phyloP scores from a whole-genome alignment of 805 yeast species.

The Myxozyma geophila region DNA sequence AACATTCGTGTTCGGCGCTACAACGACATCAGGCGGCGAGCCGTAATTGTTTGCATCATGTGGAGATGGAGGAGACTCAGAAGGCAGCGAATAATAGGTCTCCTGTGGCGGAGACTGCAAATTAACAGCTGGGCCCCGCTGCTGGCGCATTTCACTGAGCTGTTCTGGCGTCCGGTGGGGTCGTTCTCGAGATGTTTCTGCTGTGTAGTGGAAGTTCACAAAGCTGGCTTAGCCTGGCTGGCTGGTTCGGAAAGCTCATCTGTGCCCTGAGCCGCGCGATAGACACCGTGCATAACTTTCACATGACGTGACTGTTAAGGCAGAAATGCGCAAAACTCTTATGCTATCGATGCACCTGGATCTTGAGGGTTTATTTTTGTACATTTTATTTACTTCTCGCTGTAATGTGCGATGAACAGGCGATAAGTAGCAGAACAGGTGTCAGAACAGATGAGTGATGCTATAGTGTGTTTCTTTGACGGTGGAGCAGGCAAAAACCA shows the following conservation, averaged over 20 bases:
- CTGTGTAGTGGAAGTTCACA: not conserved
- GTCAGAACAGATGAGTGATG: no score
- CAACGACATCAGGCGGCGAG: constrained; percentile 11
- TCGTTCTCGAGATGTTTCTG: not conserved
- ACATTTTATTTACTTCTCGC: not conserved
- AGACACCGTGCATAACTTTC: not conserved
- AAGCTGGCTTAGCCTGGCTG: not conserved
- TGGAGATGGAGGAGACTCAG: constrained; percentile 32
- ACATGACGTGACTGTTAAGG: not conserved
- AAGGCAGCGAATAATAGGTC: constrained; percentile 29
- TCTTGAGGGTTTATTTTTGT: not conserved
- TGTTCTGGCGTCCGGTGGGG: not conserved
- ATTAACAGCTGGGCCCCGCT: not conserved
- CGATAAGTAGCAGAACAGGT: no score
- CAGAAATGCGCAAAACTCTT: not conserved
- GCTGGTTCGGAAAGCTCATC: not conserved
- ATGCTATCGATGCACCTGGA: constrained; percentile 6
- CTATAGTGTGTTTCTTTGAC: no score
- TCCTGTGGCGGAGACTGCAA: constrained; percentile 10
- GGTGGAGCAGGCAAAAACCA: no score
- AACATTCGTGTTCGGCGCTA: constrained; percentile 11
- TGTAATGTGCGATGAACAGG: no score
- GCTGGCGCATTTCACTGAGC: constrained; percentile 6
- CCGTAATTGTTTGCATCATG: not conserved
- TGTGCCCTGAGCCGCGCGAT: constrained; percentile 11